These are phyloP conservation scores for Hanseniaspora thailandica DNA, from an alignment of 805 yeast genomes.

Conservation along the genomic window DNA sequence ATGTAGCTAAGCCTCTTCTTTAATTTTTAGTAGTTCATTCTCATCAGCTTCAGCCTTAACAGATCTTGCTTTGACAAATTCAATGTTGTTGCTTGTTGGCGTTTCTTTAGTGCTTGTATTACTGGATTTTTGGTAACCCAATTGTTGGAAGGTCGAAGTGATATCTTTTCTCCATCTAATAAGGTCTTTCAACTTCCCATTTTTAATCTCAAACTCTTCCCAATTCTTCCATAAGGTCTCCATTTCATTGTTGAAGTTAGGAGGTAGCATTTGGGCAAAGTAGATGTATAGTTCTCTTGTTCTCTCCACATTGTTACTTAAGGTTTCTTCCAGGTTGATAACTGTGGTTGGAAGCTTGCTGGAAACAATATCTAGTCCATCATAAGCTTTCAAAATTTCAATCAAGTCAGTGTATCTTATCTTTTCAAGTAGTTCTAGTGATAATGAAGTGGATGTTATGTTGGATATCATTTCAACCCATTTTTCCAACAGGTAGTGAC, in stretches of 20 bases:
- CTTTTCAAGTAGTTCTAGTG: neutral
- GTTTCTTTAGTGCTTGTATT: conserved; percentile 22
- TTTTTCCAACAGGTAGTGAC: neutral
- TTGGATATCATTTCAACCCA: conserved; percentile 11
- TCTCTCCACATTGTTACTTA: neutral
- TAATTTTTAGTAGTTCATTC: neutral
- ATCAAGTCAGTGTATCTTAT: conserved; percentile 2
- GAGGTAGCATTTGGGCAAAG: conserved; percentile 7
- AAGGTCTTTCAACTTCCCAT: conserved; percentile 47
- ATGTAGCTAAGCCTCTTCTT: too few relatives aligned
- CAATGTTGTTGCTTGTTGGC: conserved; percentile 41
- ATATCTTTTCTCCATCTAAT: conserved; percentile 5
- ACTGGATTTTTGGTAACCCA: neutral
- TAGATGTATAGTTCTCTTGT: conserved; percentile 8
- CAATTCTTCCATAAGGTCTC: conserved; percentile 49
- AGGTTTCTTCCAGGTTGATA: neutral
- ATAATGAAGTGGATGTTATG: neutral
- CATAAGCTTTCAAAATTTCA: neutral
- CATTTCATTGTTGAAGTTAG: conserved; percentile 14
- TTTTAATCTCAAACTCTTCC: conserved; percentile 59
- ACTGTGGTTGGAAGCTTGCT: neutral
- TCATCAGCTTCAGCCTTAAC: neutral
- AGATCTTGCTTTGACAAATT: conserved; percentile 10
- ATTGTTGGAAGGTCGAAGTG: neutral
- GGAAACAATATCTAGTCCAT: neutral